Evolutionary conservation across 306 rosid species (phyloP).

Genomic region (Urtica urens): DNA sequence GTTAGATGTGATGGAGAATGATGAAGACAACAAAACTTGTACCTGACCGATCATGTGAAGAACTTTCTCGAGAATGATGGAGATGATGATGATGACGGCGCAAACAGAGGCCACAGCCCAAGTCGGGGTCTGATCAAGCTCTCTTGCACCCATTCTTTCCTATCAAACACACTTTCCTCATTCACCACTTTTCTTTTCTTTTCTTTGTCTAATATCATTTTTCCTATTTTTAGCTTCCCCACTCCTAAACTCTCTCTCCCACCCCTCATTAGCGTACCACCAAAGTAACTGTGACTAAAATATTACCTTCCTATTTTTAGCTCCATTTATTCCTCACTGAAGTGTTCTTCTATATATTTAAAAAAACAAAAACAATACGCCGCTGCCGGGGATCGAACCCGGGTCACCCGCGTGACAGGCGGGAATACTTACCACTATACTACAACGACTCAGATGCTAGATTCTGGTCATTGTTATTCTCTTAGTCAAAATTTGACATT

Average conservation of each 20-base stretch:
- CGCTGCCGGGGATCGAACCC: constrained; percentile 29
- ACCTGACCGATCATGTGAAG: constrained; percentile 58
- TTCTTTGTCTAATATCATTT: too few relatives aligned
- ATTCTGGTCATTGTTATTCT: background rate
- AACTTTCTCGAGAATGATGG: constrained; percentile 53
- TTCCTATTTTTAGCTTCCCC: too few relatives aligned
- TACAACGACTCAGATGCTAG: constrained; percentile 5
- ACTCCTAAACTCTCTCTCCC: constrained; percentile 23
- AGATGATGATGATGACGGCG: constrained; percentile 54
- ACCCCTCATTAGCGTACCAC: constrained; percentile 39
- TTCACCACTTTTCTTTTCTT: too few relatives aligned
- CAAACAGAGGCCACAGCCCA: constrained; percentile 93
- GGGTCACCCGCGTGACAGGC: too few relatives aligned
- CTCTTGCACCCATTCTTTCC: constrained; percentile 20
- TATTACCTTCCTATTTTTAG: too few relatives aligned
- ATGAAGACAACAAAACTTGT: background rate
- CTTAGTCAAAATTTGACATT: too few relatives aligned
- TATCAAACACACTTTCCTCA: too few relatives aligned
- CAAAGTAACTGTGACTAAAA: too few relatives aligned
- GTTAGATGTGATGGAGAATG: too few relatives aligned
- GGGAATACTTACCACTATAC: constrained; percentile 22
- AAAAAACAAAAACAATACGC: background rate
- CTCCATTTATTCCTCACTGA: too few relatives aligned
- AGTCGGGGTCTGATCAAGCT: constrained; percentile 77
- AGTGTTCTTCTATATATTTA: too few relatives aligned